Conservation (phyloP, 805 yeast species). For the Diddensiella santjacobensis region DNA sequence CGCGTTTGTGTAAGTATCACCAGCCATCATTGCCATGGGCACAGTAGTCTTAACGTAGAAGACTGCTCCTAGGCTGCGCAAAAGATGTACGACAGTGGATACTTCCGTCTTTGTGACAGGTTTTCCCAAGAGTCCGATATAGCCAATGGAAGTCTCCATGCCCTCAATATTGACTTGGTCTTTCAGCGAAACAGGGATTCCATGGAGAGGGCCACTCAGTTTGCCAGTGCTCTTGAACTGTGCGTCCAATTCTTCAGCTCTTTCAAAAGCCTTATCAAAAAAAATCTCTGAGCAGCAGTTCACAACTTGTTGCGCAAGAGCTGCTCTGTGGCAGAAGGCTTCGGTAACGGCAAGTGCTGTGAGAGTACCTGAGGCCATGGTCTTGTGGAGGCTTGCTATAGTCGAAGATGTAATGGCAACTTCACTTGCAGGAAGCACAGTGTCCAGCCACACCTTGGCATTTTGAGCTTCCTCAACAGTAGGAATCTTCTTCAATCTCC, state of each 20-base stretch:
- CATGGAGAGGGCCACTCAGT: constrained; percentile 59
- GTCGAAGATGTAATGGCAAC: constrained; percentile 6
- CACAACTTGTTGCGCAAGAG: constrained; percentile 52
- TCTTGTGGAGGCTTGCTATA: constrained; percentile 17
- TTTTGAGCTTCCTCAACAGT: neutral
- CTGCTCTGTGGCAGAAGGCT: constrained; percentile 58
- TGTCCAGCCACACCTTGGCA: neutral
- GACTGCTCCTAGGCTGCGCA: constrained; percentile 54
- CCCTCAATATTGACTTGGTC: constrained; percentile 48
- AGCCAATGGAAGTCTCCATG: constrained; percentile 47
- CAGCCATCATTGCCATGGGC: constrained; percentile 55
- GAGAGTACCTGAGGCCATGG: constrained; percentile 4
- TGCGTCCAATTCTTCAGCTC: constrained; percentile 53
- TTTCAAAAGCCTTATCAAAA: constrained; percentile 51
- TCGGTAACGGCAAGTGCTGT: constrained; percentile 38
- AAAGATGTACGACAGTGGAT: constrained; percentile 39
- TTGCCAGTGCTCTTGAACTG: constrained; percentile 44
- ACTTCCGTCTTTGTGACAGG: constrained; percentile 34
- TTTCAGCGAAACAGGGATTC: constrained; percentile 60
- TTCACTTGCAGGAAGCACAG: constrained; percentile 3
- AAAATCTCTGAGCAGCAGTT: constrained; percentile 38
- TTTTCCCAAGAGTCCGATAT: constrained; percentile 27
- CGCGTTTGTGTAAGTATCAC: constrained; percentile 44
- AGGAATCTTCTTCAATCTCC: constrained; percentile 10
- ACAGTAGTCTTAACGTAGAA: constrained; percentile 59